These are phyloP conservation scores for Phytophthora litchii DNA, from an alignment of 352 stramenopile genomes.

Conservation along the genomic window DNA sequence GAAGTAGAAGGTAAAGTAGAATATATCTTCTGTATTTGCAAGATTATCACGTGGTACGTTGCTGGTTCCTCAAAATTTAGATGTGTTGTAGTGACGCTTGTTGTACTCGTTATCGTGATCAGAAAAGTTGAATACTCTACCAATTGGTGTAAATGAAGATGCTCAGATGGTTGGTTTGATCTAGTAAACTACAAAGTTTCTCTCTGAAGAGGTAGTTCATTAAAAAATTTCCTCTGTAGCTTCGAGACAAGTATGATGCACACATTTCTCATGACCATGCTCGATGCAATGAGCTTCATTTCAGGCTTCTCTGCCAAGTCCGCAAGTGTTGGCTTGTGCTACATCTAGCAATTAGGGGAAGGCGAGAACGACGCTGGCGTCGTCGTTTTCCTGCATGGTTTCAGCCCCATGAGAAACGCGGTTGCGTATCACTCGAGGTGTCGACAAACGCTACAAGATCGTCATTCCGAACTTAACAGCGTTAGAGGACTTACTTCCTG, in stretches of 20 bases:
- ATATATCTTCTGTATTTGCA: too few relatives aligned
- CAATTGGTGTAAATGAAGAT: too few relatives aligned
- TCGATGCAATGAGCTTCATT: slow-evolving; percentile 60
- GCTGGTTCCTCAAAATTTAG: too few relatives aligned
- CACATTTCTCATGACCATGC: slow-evolving; percentile 43
- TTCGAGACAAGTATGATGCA: too few relatives aligned
- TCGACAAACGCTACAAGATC: slow-evolving; percentile 66
- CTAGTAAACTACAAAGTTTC: too few relatives aligned
- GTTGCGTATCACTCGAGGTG: slow-evolving; percentile 51
- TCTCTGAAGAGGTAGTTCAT: too few relatives aligned
- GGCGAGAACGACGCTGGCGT: slow-evolving; percentile 46
- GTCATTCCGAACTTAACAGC: slow-evolving; percentile 74
- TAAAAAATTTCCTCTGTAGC: too few relatives aligned
- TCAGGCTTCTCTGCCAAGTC: slow-evolving; percentile 57
- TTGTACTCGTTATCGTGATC: too few relatives aligned
- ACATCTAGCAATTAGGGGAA: slow-evolving; percentile 61
- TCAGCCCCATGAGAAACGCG: slow-evolving; percentile 74
- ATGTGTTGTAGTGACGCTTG: too few relatives aligned
- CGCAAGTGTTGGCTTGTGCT: slow-evolving; percentile 52
- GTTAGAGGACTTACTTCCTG: slow-evolving; percentile 60
- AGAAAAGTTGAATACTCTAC: too few relatives aligned
- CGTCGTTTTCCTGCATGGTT: slow-evolving; percentile 75
- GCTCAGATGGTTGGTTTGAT: too few relatives aligned
- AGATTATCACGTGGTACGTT: too few relatives aligned
- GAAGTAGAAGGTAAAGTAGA: slow-evolving; percentile 7